These are phyloP conservation scores for Cladorrhinum sp. DNA, from an alignment of 2,329 filamentous ascomycete genomes.

Conservation along the genomic window DNA sequence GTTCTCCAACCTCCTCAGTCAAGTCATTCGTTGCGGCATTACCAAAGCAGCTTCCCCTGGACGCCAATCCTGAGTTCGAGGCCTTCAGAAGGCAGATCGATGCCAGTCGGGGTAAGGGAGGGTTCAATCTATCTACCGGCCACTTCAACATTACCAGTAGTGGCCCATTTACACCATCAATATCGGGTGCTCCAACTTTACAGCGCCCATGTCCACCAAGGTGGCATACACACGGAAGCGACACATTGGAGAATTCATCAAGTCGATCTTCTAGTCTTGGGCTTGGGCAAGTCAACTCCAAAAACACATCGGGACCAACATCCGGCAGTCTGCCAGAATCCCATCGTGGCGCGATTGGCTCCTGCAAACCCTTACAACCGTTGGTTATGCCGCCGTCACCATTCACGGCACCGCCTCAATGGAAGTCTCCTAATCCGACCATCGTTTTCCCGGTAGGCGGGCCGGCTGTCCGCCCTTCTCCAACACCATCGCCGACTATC, in stretches of 20 bases:
- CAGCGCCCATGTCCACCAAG: slow-evolving; percentile 44
- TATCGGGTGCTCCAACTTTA: slow-evolving; percentile 29
- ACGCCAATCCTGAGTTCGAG: slow-evolving; percentile 79
- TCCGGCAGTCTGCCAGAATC: slow-evolving; percentile 48
- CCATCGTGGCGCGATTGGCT: slow-evolving; percentile 51
- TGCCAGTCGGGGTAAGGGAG: slow-evolving; percentile 49
- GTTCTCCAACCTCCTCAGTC: slow-evolving; percentile 66
- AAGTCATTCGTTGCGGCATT: slow-evolving; percentile 66
- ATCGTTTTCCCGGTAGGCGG: background rate
- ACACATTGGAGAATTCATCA: slow-evolving; percentile 37
- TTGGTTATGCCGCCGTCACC: slow-evolving; percentile 42
- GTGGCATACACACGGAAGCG: slow-evolving; percentile 49
- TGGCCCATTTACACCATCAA: slow-evolving; percentile 26
- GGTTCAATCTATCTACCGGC: slow-evolving; percentile 47
- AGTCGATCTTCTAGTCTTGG: slow-evolving; percentile 20
- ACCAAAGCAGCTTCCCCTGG: slow-evolving; percentile 66
- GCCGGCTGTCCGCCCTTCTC: slow-evolving; percentile 36
- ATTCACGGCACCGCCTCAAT: slow-evolving; percentile 24
- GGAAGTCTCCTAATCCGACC: slow-evolving; percentile 18
- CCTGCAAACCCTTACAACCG: slow-evolving; percentile 41
- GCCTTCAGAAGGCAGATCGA: slow-evolving; percentile 74
- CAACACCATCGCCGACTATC: slow-evolving; percentile 38
- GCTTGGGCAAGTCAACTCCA: slow-evolving; percentile 12
- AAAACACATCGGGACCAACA: slow-evolving; percentile 42
- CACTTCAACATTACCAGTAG: slow-evolving; percentile 40